Evolutionary conservation across 768 basidiomycete genomes (phyloP).

Genomic region (Suillus variegatus): DNA sequence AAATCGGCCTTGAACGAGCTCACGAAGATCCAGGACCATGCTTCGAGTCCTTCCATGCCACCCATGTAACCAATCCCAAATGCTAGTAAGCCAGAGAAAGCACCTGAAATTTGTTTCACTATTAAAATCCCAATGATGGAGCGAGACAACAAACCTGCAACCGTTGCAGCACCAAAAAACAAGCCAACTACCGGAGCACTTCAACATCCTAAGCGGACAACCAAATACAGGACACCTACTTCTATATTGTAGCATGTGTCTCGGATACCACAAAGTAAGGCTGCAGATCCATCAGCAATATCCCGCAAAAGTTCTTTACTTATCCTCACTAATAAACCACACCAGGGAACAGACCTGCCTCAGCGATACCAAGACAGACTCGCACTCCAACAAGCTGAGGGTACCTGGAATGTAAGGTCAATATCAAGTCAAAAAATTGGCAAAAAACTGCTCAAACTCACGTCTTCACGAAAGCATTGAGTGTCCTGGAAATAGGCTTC

Average conservation of each 20-base stretch:
- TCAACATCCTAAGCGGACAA: background rate
- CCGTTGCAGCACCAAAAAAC: constrained; percentile 66
- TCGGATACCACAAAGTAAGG: constrained; percentile 69
- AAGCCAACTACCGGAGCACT: constrained; percentile 40
- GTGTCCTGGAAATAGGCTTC: constrained; percentile 39
- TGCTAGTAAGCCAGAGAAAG: constrained; percentile 61
- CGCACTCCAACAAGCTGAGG: constrained; percentile 60
- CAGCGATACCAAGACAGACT: constrained; percentile 61
- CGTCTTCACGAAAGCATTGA: constrained; percentile 72
- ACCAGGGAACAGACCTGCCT: constrained; percentile 74
- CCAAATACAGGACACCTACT: background rate
- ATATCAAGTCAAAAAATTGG: background rate
- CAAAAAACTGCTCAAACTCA: constrained; percentile 22
- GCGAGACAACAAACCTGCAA: constrained; percentile 41
- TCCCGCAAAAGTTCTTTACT: background rate
- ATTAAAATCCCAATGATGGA: background rate
- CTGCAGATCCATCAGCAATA: constrained; percentile 27
- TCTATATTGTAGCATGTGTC: constrained; percentile 58
- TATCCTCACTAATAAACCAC: constrained; percentile 66
- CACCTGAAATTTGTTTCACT: constrained; percentile 28
- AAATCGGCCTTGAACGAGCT: constrained; percentile 14
- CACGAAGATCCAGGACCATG: constrained; percentile 74
- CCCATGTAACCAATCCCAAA: constrained; percentile 56
- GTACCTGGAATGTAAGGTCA: constrained; percentile 42
- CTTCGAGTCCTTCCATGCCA: constrained; percentile 44